Base-by-base conservation (phyloP, 2,329 filamentous ascomycete species). In the Botrytis deweyae region DNA sequence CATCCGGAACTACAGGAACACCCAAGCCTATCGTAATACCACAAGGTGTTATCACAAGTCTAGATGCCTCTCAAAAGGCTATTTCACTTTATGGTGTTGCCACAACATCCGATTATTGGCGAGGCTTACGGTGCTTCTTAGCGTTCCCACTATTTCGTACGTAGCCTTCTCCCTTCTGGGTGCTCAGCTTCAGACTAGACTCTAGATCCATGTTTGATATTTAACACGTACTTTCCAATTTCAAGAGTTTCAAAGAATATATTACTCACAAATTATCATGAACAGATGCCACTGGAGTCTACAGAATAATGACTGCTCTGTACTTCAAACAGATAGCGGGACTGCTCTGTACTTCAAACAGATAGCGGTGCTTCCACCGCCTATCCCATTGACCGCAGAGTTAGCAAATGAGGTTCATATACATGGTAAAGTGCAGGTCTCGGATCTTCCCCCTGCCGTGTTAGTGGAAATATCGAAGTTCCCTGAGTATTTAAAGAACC, bases 1-100 rank as follows among this genome's bases (percentile, higher is more conserved):
- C 75, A 42, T 76, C 75, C n/a, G 74, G 73, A 22, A 73, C 72
- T 16, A 75, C 71, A 12, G 74, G 73, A 20, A 40, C 63, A 38
- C 75, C 75, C 36, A 76, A 73, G 44, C 74, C 75, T 25, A 64
- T 75, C 25, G 65, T 70, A 33, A 63, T 72, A 4, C 46, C 55
- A 16, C 65, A 75, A 63, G 74, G 71, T 16, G 61, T 72, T 38
- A 67, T 75, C 49, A 69, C 67, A 25, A 10, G 44, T 42, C 40
- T 73, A 22, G 74, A 73, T 68, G 64, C 36, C n/a, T 44, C 42
- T n/a, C 36, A 67, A 42, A 40, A 46, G 40, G 10, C 42, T 36
- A 16, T 42, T 44, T 52, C 36, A 3, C 33, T 46, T 16, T 61
- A 46, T 44, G 62, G 49, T 18, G n/a, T 29, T 52, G 20, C 22